These are phyloP conservation scores for Diaporthe destruens DNA, from an alignment of 2,329 filamentous ascomycete genomes.

Conservation along the genomic window DNA sequence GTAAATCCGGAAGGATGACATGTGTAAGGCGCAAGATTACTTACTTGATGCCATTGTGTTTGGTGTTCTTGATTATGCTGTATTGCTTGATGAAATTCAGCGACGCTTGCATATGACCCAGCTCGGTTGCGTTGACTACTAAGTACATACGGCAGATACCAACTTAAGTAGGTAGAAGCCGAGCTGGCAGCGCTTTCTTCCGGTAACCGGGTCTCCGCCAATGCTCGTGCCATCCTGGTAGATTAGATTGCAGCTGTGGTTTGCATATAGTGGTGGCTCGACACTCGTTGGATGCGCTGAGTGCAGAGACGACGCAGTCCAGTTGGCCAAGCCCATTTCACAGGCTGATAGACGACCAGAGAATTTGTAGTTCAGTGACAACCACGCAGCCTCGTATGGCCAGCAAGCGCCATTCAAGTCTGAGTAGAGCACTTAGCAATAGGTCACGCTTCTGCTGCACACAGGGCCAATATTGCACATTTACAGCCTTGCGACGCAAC, in stretches of 20 bases:
- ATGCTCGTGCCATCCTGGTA: background rate
- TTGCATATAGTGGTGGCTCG: background rate
- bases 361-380: background rate
- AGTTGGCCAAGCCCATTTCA: background rate
- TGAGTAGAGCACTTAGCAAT: background rate
- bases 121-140: too few species aligned
- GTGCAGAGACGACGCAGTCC: constrained; percentile 6
- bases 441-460: background rate
- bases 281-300: background rate
- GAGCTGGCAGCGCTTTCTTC: too few species aligned
- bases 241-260: constrained; percentile 3
- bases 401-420: background rate
- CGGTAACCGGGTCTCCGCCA: too few species aligned
- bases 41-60: constrained; percentile 1
- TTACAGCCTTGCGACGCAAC: background rate
- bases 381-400: background rate
- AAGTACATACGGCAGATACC: too few species aligned
- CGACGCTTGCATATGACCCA: too few species aligned
- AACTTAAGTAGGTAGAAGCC: too few species aligned
- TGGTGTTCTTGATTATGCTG: too few species aligned
- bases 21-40: background rate
- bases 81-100: too few species aligned
- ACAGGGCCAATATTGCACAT: background rate
- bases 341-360: background rate
- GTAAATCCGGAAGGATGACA: too few species aligned